Base-by-base conservation (phyloP, 108 stramenopile species). In the Skeletonema grethae region DNA sequence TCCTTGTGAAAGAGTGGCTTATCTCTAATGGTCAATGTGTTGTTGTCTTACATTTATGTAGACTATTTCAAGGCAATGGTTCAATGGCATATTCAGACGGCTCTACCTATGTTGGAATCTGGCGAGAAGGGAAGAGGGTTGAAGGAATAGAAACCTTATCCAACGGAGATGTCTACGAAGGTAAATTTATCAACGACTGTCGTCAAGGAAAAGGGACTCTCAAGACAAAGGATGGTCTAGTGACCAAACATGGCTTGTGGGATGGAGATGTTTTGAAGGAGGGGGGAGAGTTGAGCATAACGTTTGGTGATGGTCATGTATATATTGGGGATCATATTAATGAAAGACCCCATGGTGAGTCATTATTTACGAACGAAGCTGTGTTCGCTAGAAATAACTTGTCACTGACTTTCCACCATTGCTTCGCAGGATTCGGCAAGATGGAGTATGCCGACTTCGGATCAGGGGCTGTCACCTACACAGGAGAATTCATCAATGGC, bases 111-210 rank as follows among this genome's bases (percentile, higher is more conserved):
- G 71, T 63, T 15, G 76, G 76, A 1, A 66, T 45, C 5, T 71
- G 64, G 69, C 60, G 45, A 20, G 34, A 76, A 30, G 68, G 80
- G 5, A 38, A 65, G n/a, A 45, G 63, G 0, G 28, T 70, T 4
- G 63, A 61, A 18, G 80, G 80, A 16, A 76, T 46, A 0, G 70
- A 76, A 24, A 72, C 70, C 5, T 50, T 53, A 12, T 10, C 72
- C 0, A 73, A 78, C 38, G 77, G 77, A 8, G 77, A 79, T 59
- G 72, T 73, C 11, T 83, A 65, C 59, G 77, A 78, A 43, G 82
- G 82, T 6, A 35, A 38, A 6, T 83, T 83, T 36, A 16, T 15
- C 2, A 67, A 78, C 16, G 76, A 73, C 18, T 35, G 9, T 8
- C 57, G 75, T 20, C 68, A 82, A 48, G 80, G 80, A 41, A 43